phyloP scores from a whole-genome alignment of 257 asterid genomes.

The Ehretia macrophylla region DNA sequence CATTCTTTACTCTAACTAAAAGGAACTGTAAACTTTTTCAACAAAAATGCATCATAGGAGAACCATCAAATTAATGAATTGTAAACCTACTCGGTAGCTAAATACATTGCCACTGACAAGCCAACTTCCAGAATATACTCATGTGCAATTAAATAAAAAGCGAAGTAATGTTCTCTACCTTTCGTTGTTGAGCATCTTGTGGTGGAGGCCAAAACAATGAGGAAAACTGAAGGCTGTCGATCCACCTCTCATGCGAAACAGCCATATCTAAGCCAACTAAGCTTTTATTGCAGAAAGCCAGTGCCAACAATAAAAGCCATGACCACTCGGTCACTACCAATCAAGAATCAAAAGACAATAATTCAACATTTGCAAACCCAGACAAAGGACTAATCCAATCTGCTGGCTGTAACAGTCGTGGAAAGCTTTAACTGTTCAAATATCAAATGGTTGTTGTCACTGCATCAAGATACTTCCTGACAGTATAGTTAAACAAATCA shows the following conservation, averaged over 20 bases:
- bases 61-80: too few species aligned
- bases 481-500: background rate
- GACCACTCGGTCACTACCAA: constrained; percentile 40
- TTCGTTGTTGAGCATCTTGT: constrained; percentile 71
- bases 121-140: background rate
- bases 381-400: constrained; percentile 23
- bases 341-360: constrained; percentile 49
- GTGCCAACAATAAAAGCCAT: constrained; percentile 32
- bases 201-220: constrained; percentile 97
- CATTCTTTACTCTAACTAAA: too few species aligned
- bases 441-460: constrained; percentile 1
- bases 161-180: constrained; percentile 63
- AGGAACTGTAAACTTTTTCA: too few species aligned
- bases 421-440: constrained; percentile 2
- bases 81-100: background rate
- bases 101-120: background rate
- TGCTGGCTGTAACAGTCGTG: constrained; percentile 4
- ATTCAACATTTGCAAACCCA: constrained; percentile 47
- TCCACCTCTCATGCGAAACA: constrained; percentile 79
- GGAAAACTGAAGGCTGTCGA: constrained; percentile 81
- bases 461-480: constrained; percentile 5
- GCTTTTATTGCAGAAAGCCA: constrained; percentile 34
- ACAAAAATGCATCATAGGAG: too few species aligned
- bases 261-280: constrained; percentile 45
- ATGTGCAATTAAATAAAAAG: background rate